Conservation (phyloP, 164 flowering plant genomes). For the Liriodendron chinense region DNA sequence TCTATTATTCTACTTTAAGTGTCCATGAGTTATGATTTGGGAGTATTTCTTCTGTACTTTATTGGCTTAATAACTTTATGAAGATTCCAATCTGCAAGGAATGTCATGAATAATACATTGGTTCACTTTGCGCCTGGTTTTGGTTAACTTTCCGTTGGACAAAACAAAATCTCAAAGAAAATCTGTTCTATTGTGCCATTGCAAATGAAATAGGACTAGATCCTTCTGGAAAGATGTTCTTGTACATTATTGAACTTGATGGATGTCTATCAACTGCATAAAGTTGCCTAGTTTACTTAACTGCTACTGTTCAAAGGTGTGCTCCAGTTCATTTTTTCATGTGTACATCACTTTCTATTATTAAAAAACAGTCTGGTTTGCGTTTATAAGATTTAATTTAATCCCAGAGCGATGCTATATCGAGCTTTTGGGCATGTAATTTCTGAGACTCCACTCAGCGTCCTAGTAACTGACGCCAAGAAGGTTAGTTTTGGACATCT, state of each 20-base stretch:
- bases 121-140: background rate
- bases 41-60: background rate
- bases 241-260: background rate
- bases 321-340: background rate
- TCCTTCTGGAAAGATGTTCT: background rate
- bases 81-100: background rate
- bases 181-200: background rate
- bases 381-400: background rate
- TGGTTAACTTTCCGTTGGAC: background rate
- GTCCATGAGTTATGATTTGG: background rate
- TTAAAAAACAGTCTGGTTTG: slow-evolving; percentile 1
- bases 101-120: background rate
- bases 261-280: background rate
- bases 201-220: background rate
- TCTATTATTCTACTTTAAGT: background rate
- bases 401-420: slow-evolving; percentile 60
- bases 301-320: background rate
- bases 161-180: background rate
- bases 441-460: slow-evolving; percentile 63
- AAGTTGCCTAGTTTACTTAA: background rate
- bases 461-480: slow-evolving; percentile 59
- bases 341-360: background rate
- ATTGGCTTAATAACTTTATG: background rate
- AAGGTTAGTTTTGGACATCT: slow-evolving; percentile 40
- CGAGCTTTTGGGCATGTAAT: slow-evolving; percentile 73